phyloP scores from a whole-genome alignment of 179 eudicot species.

The Pouteria campechiana region DNA sequence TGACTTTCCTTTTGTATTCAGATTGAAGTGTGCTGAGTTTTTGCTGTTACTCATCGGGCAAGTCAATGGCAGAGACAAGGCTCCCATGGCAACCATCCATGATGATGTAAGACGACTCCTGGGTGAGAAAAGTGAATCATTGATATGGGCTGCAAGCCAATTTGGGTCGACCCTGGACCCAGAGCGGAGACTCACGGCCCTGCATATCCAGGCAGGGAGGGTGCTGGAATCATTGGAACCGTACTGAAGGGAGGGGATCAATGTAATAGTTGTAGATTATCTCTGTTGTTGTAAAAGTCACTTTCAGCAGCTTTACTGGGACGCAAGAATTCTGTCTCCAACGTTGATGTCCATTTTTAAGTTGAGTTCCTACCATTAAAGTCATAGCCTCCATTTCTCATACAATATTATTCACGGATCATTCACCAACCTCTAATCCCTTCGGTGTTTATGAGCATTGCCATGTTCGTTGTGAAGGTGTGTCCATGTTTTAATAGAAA shows the following conservation, averaged over 20 bases:
- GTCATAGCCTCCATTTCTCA: too few relatives aligned
- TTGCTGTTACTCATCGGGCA: constrained; percentile 83
- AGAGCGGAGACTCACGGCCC: constrained; percentile 72
- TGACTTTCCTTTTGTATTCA: constrained; percentile 10
- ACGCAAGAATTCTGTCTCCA: too few relatives aligned
- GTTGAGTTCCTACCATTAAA: too few relatives aligned
- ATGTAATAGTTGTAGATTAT: too few relatives aligned
- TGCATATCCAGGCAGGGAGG: constrained; percentile 90
- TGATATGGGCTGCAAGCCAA: constrained; percentile 97
- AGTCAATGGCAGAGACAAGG: constrained; percentile 65
- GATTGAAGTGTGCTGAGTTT: constrained; percentile 93
- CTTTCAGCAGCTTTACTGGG: too few relatives aligned
- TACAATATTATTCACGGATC: too few relatives aligned
- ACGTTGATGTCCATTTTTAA: too few relatives aligned
- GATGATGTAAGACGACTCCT: constrained; percentile 69
- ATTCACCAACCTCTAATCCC: too few relatives aligned
- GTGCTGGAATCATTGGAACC: constrained; percentile 81
- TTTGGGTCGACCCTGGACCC: constrained; percentile 95
- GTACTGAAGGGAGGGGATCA: constrained; percentile 26
- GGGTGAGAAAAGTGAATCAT: constrained; percentile 89
- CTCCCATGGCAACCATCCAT: constrained; percentile 68
- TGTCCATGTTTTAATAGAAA: too few relatives aligned
- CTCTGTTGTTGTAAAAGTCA: too few relatives aligned
- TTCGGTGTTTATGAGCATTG: too few relatives aligned
- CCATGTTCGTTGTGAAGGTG: too few relatives aligned